Percentiles rank a stretch among this genome's conserved stretches.
Conservation (phyloP, 257 asterid species). For the Solanum dulcamara region DNA sequence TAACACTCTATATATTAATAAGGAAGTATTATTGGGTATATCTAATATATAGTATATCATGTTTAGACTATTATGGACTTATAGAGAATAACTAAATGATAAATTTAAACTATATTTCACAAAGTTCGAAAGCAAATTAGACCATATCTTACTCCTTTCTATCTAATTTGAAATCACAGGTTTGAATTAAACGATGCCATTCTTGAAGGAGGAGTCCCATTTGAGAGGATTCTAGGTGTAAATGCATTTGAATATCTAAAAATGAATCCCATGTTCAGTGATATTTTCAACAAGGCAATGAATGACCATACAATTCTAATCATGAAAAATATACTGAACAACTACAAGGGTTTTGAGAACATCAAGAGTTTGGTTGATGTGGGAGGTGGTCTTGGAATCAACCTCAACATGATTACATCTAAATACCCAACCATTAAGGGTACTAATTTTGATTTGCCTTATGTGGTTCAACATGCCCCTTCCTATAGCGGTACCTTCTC, state of each 20-base stretch:
- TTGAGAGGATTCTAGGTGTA: conserved; percentile 14
- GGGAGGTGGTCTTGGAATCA: conserved; percentile 34
- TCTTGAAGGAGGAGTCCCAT: conserved; percentile 23
- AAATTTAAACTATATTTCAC: background rate
- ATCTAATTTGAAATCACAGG: background rate
- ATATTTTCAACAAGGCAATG: conserved; percentile 25
- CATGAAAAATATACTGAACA: conserved; percentile 11
- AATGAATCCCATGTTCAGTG: background rate
- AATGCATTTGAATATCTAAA: conserved; percentile 12
- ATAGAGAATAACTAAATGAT: background rate
- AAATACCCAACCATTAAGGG: conserved; percentile 21
- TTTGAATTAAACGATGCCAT: conserved; percentile 15
- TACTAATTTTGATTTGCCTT: conserved; percentile 24
- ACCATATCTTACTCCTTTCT: background rate
- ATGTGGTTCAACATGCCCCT: conserved; percentile 29
- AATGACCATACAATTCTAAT: conserved; percentile 1
- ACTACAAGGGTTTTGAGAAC: conserved; percentile 20
- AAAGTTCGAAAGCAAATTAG: background rate
- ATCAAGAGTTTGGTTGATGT: conserved; percentile 21
- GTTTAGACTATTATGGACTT: no score
- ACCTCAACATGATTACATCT: conserved; percentile 18
- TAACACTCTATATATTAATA: no score
- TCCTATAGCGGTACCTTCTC: conserved; percentile 12
- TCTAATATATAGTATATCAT: no score
- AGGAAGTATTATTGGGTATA: no score